Conservation (phyloP, 2,329 filamentous ascomycete genomes). For the Didymella glomerata region DNA sequence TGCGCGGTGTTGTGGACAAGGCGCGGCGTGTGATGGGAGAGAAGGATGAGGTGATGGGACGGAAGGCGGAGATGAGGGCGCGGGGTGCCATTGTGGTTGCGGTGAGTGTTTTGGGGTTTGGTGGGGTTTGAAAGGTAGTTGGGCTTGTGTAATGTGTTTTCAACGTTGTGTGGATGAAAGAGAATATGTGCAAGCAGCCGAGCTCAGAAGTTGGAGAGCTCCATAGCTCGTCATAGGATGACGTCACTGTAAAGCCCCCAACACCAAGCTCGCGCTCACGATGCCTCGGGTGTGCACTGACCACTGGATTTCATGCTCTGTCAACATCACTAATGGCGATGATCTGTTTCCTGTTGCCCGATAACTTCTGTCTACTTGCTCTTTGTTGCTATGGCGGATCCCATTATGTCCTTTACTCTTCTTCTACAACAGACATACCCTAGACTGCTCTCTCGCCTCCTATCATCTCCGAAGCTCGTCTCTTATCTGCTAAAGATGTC, state of each 20-base stretch:
- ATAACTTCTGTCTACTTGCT: too few species aligned
- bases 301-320: background rate
- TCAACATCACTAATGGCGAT: too few species aligned
- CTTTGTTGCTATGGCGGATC: too few species aligned
- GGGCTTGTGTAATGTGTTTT: background rate
- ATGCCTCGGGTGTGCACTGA: conserved; percentile 3
- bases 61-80: conserved; percentile 25
- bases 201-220: conserved; percentile 5
- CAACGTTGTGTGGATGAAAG: background rate
- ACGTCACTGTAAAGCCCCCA: conserved; percentile 15
- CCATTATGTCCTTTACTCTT: too few species aligned
- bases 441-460: too few species aligned
- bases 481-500: background rate
- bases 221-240: conserved; percentile 13
- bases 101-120: background rate
- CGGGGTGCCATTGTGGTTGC: conserved; percentile 28
- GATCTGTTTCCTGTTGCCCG: too few species aligned
- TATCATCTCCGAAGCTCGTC: too few species aligned
- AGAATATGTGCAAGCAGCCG: conserved; percentile 2
- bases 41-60: conserved; percentile 18
- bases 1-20: conserved; percentile 43
- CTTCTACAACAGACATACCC: too few species aligned
- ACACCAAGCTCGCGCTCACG: conserved; percentile 12
- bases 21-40: conserved; percentile 30
- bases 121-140: background rate